These are phyloP conservation scores for Rhododendron williamsianum DNA, from an alignment of 148 eudicot genomes.

Conservation along the genomic window DNA sequence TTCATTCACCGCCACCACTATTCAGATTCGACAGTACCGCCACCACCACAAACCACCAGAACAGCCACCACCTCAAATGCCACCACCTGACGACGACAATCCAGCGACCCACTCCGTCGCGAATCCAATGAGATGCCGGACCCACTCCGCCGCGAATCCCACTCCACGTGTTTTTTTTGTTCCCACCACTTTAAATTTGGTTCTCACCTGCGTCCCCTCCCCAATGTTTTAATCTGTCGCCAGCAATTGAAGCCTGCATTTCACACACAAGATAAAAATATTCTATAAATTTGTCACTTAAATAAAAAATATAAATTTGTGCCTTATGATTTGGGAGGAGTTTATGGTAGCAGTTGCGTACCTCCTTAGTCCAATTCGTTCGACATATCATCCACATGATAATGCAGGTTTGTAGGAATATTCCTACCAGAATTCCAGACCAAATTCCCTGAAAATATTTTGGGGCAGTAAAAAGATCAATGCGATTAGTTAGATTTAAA, in stretches of 20 bases:
- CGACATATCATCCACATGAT: background rate
- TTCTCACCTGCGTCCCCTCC: background rate
- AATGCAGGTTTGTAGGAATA: background rate
- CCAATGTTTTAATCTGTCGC: conserved; percentile 10
- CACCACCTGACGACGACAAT: too few relatives aligned
- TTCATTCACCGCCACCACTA: too few relatives aligned
- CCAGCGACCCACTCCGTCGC: too few relatives aligned
- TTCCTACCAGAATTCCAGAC: background rate
- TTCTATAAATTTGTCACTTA: background rate
- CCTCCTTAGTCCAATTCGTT: conserved; percentile 6
- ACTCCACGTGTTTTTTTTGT: too few relatives aligned
- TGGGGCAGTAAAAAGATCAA: background rate
- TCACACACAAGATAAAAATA: background rate
- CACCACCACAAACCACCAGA: too few relatives aligned
- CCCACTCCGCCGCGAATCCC: too few relatives aligned
- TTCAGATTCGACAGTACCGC: too few relatives aligned
- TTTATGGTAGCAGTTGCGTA: background rate
- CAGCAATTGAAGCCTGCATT: conserved; percentile 7
- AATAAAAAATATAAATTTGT: too few relatives aligned
- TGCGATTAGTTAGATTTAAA: background rate
- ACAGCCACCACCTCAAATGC: too few relatives aligned
- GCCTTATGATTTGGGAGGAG: background rate
- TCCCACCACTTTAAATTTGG: background rate
- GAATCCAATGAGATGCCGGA: too few relatives aligned
- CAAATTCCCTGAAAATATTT: conserved; percentile 10